phyloP scores from a whole-genome alignment of 2,329 filamentous ascomycete species.

The Escovopsis sp. region DNA sequence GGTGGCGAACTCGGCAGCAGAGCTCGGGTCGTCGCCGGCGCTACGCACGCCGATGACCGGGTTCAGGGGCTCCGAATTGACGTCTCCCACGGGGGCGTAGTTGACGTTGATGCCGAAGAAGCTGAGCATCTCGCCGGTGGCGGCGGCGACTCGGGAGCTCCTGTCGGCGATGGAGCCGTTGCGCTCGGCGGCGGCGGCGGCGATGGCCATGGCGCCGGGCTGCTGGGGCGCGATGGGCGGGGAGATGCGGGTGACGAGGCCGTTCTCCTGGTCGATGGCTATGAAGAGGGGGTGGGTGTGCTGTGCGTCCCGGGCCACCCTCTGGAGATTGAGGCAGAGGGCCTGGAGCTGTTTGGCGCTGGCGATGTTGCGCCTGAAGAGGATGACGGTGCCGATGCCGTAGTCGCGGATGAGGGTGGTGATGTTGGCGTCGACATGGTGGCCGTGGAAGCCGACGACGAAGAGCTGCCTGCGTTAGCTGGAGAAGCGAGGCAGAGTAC shows the following conservation, averaged over 20 bases:
- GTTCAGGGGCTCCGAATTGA: slow-evolving; percentile 14
- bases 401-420: slow-evolving; percentile 13
- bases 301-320: slow-evolving; percentile 11
- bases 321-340: slow-evolving; percentile 12
- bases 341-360: slow-evolving; percentile 9
- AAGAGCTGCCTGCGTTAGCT: slow-evolving; percentile 9
- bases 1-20: slow-evolving; percentile 9
- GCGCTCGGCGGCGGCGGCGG: slow-evolving; percentile 5
- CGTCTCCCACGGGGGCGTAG: slow-evolving; percentile 13
- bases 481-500: too few species aligned
- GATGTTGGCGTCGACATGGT: slow-evolving; percentile 10
- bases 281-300: slow-evolving; percentile 13
- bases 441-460: slow-evolving; percentile 13
- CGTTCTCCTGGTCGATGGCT: slow-evolving; percentile 15
- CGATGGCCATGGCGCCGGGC: slow-evolving; percentile 13
- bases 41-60: slow-evolving; percentile 14
- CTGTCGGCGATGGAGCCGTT: slow-evolving; percentile 3
- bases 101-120: slow-evolving; percentile 17
- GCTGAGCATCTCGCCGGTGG: slow-evolving; percentile 10
- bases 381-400: slow-evolving; percentile 12
- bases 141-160: slow-evolving; percentile 8
- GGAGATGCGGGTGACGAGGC: slow-evolving; percentile 13
- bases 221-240: slow-evolving; percentile 12
- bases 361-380: slow-evolving; percentile 14
- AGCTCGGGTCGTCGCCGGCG: slow-evolving; percentile 11